Base-by-base conservation (phyloP, 2,329 filamentous ascomycete species). In the Colletotrichum sansevieriae region DNA sequence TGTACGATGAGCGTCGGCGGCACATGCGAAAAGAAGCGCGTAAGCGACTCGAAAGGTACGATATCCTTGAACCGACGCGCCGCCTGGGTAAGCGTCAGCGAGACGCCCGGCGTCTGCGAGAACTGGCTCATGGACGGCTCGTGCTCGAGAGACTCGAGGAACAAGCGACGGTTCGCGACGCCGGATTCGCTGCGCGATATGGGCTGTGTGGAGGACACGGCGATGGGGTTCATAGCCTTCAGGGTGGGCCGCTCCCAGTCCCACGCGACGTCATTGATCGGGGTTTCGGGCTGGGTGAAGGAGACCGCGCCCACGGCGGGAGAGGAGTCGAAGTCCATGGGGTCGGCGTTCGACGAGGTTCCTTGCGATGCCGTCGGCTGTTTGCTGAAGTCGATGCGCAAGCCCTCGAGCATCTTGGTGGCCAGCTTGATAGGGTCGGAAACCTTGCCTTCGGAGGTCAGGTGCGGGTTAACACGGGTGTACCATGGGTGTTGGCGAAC, bases 401-500 rank as follows among this genome's bases (percentile, higher is more conserved):
- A 88, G 63, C 90, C 92, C 77, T 97, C 93, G 63, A 99, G 90
- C 93, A 99, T 97, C 76, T 93, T 90, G 0, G 96, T 97, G n/a
- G 96, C 96, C 54, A 99, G 85, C 63, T 90, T 88, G 70, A 98
- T 83, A 1, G 93, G 93, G 74, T 98, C 93, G 11, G 87, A 87
- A 39, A 95, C 86, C 71, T 86, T 89, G 73, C 95, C 95, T 70
- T 94, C 91, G 1, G 87, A 76, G 4, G 90, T 89, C 57, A 98
- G 85, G 74, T 94, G 91, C 37, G 85, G 87, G 78, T 98, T 99
- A 68, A 85, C 85, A 52, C 93, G 88, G 3, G 93, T 98, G 78
- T 94, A 98, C 96, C 96, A 99, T 1, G 95, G 95, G 79, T 99
- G 96, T 72, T 92, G 90, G 69, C 94, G 92, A 72, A 99, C 91